phyloP scores from a whole-genome alignment of 345 rosid genomes.

The Punica granatum region DNA sequence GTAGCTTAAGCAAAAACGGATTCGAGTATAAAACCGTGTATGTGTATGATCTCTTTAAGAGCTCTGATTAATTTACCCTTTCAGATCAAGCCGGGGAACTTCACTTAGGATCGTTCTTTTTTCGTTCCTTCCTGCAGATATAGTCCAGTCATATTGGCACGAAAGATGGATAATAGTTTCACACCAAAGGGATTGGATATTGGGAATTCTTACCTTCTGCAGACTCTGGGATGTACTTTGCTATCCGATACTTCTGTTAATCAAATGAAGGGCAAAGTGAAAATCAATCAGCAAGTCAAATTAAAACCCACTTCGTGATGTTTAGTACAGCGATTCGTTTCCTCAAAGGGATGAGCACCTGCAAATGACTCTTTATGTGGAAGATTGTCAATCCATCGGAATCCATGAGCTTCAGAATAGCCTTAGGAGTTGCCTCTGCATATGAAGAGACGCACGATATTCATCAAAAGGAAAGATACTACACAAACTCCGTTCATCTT shows the following conservation, averaged over 20 bases:
- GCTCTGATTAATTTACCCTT: slow-evolving; percentile 1
- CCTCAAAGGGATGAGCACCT: slow-evolving; percentile 28
- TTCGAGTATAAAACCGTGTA: neutral
- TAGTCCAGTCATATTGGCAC: neutral
- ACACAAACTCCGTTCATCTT: neutral
- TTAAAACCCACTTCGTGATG: neutral
- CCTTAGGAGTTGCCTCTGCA: slow-evolving; percentile 88
- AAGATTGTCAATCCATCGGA: slow-evolving; percentile 82
- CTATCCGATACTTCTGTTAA: slow-evolving; percentile 78
- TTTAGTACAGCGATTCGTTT: neutral
- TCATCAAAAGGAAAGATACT: neutral
- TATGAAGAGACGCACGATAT: slow-evolving; percentile 9
- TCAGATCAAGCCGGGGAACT: slow-evolving; percentile 2
- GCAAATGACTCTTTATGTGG: slow-evolving; percentile 97
- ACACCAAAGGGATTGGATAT: neutral
- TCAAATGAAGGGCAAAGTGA: slow-evolving; percentile 4
- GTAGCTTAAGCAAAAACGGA: neutral
- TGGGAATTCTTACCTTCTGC: slow-evolving; percentile 44
- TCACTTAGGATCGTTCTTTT: slow-evolving; percentile 4
- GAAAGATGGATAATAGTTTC: neutral
- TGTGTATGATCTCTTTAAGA: neutral
- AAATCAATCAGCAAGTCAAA: neutral
- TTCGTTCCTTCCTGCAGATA: slow-evolving; percentile 3
- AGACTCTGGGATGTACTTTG: slow-evolving; percentile 65
- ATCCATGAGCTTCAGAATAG: slow-evolving; percentile 83